Conservation (phyloP, 306 rosid species). For the Purshia tridentata region DNA sequence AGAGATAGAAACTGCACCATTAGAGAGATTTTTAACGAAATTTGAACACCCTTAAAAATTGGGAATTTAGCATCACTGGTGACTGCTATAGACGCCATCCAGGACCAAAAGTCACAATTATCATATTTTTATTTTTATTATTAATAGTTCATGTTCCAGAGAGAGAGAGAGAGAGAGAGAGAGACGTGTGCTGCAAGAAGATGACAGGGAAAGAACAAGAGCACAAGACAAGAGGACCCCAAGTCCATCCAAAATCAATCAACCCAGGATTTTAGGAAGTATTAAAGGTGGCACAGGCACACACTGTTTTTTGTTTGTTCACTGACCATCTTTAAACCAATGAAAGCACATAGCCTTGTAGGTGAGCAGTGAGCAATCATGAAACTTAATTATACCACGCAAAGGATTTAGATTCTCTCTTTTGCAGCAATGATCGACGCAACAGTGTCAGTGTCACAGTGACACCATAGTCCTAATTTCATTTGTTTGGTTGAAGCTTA, state of each 20-base stretch:
- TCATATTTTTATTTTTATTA: neutral
- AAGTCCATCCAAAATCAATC: conserved; percentile 12
- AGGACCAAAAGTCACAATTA: conserved; percentile 8
- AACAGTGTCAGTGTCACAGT: neutral
- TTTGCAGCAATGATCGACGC: neutral
- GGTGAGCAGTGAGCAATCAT: too few species aligned
- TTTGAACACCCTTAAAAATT: conserved; percentile 7
- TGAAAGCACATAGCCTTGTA: too few species aligned
- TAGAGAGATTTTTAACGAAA: conserved; percentile 20
- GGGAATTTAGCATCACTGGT: neutral
- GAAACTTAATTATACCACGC: too few species aligned
- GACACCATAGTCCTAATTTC: too few species aligned
- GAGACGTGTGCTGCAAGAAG: conserved; percentile 25
- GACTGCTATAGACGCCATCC: neutral
- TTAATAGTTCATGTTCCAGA: neutral
- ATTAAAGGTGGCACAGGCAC: neutral
- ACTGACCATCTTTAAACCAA: too few species aligned
- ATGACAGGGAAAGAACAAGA: conserved; percentile 16
- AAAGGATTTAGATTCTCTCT: too few species aligned
- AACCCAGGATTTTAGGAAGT: conserved; percentile 16
- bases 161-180: neutral
- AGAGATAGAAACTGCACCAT: conserved; percentile 14
- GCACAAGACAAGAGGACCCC: neutral
- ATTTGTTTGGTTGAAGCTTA: too few species aligned
- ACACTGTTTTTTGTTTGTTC: too few species aligned